Conservation (phyloP, 2,329 filamentous ascomycete genomes). For the Mycosphaerella sp. region DNA sequence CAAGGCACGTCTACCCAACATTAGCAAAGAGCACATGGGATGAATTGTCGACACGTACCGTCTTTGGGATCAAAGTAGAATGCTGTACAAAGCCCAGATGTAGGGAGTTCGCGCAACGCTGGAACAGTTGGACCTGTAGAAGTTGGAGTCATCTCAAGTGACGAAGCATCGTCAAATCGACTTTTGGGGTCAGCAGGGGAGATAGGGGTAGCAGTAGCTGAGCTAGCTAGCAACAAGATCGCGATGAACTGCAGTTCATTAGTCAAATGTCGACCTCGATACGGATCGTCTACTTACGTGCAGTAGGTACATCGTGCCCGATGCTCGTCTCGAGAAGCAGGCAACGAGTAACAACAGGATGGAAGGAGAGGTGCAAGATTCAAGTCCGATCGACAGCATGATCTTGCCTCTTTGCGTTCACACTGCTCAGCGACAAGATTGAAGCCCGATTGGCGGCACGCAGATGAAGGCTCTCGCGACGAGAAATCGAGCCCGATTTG, state of each 20-base stretch:
- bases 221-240: conserved; percentile 11
- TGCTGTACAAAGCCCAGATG: conserved; percentile 9
- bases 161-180: conserved; percentile 12
- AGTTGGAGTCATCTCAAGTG: conserved; percentile 19
- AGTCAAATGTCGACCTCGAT: neutral
- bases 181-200: conserved; percentile 3
- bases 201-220: conserved; percentile 16
- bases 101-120: neutral
- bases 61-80: conserved; percentile 29
- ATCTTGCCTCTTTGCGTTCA: conserved; percentile 12
- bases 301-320: conserved; percentile 6
- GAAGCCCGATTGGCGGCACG: conserved; percentile 6
- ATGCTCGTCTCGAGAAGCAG: conserved; percentile 5
- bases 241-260: conserved; percentile 8
- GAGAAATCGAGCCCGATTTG: conserved; percentile 9
- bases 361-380: conserved; percentile 10
- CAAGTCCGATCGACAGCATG: conserved; percentile 14
- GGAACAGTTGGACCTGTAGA: conserved; percentile 11
- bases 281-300: conserved; percentile 12
- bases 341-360: conserved; percentile 2
- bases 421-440: conserved; percentile 9
- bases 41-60: neutral
- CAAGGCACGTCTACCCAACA: neutral
- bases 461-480: conserved; percentile 11
- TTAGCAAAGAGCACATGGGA: conserved; percentile 22